phyloP scores from a whole-genome alignment of 257 asterid genomes.

The Plectranthus barbatus region DNA sequence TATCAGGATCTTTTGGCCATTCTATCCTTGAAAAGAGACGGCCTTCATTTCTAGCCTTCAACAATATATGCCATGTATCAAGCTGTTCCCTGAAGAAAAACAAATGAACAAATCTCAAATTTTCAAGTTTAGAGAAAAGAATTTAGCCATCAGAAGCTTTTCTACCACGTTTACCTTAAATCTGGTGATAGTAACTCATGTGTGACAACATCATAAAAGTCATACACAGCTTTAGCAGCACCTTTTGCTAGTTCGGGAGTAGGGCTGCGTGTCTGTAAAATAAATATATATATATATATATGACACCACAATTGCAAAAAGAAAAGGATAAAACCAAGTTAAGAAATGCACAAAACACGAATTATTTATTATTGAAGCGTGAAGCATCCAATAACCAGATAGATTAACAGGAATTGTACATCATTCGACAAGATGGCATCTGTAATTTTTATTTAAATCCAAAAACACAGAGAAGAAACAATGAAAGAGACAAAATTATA shows the following conservation, averaged over 20 bases:
- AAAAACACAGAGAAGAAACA: neutral
- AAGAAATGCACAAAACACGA: neutral
- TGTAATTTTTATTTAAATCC: neutral
- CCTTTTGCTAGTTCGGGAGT: conserved; percentile 90
- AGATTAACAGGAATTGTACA: conserved; percentile 6
- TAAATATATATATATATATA: too few species aligned
- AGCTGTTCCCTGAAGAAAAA: conserved; percentile 72
- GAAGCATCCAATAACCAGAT: conserved; percentile 7
- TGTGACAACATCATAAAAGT: conserved; percentile 84
- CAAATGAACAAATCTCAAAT: neutral
- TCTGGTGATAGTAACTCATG: conserved; percentile 79
- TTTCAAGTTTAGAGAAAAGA: neutral
- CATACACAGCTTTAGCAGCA: conserved; percentile 85
- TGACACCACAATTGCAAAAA: conserved; percentile 13
- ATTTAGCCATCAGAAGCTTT: conserved; percentile 2
- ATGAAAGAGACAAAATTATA: neutral
- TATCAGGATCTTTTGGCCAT: conserved; percentile 92
- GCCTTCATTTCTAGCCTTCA: conserved; percentile 89
- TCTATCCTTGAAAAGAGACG: conserved; percentile 87
- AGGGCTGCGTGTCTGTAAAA: conserved; percentile 55
- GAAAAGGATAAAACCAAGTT: conserved; percentile 11
- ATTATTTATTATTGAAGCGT: neutral
- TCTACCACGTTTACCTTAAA: conserved; percentile 52
- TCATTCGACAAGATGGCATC: neutral
- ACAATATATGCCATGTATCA: conserved; percentile 88